These are phyloP conservation scores for Penicillium sp. DNA, from an alignment of 2,329 filamentous ascomycete species.

Conservation along the genomic window DNA sequence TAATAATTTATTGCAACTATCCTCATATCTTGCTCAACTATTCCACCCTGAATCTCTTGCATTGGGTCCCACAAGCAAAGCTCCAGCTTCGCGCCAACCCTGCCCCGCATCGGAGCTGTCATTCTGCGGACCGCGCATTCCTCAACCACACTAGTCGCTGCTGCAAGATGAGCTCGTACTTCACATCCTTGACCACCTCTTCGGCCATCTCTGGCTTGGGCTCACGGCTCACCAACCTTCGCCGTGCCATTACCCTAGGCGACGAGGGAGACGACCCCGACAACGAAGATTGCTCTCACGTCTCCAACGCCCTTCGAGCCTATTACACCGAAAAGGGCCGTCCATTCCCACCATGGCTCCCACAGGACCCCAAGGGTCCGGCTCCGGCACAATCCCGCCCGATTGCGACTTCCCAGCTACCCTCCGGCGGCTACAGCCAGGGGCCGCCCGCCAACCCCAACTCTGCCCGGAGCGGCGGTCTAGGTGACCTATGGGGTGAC, in stretches of 20 bases:
- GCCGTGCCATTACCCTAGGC: conserved; percentile 45
- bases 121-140: conserved; percentile 5
- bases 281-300: conserved; percentile 81
- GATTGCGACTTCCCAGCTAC: conserved; percentile 55
- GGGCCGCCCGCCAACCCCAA: conserved; percentile 23
- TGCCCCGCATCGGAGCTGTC: conserved; percentile 22
- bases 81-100: conserved; percentile 19
- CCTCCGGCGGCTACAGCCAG: conserved; percentile 29
- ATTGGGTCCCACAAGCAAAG: conserved; percentile 8
- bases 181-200: conserved; percentile 61
- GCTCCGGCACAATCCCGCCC: conserved; percentile 48
- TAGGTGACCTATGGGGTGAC: conserved; percentile 61
- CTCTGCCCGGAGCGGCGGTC: conserved; percentile 36
- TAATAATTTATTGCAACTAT: conserved; percentile 1
- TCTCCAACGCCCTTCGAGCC: conserved; percentile 85
- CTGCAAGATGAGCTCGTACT: conserved; percentile 71
- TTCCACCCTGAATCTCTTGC: neutral
- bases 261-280: conserved; percentile 46
- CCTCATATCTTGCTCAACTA: neutral
- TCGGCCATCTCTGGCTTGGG: conserved; percentile 50
- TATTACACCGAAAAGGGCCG: conserved; percentile 90
- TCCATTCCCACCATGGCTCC: conserved; percentile 80
- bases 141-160: neutral
- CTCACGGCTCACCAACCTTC: conserved; percentile 57
- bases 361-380: conserved; percentile 78